Conservation (phyloP, 257 asterid species). For the Henckelia pumila region DNA sequence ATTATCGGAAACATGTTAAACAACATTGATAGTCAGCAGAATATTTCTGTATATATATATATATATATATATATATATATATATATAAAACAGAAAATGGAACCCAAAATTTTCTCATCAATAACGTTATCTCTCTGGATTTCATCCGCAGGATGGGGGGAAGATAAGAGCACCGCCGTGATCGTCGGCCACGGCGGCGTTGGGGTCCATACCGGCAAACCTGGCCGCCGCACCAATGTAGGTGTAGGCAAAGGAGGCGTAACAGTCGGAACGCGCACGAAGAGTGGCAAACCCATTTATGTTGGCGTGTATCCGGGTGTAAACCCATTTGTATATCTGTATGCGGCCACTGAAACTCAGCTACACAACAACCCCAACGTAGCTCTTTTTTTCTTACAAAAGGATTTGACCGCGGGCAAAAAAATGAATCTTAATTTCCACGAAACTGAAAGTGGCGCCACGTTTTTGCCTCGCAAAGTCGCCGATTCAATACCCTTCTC, state of each 20-base stretch:
- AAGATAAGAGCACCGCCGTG: constrained; percentile 25
- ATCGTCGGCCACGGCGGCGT: constrained; percentile 54
- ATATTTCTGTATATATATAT: too few relatives aligned
- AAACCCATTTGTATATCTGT: constrained; percentile 36
- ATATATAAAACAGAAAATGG: too few relatives aligned
- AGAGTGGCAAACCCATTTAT: constrained; percentile 45
- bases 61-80: too few relatives aligned
- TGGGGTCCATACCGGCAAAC: constrained; percentile 37
- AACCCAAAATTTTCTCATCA: not conserved
- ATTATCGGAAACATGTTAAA: too few relatives aligned
- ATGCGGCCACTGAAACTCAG: constrained; percentile 69
- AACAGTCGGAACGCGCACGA: constrained; percentile 35
- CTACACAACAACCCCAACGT: constrained; percentile 54
- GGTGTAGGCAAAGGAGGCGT: constrained; percentile 54
- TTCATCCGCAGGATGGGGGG: not conserved
- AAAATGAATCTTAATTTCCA: constrained; percentile 12
- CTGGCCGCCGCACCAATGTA: constrained; percentile 40
- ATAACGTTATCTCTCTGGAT: too few relatives aligned
- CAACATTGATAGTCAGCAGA: too few relatives aligned
- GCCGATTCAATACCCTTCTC: constrained; percentile 29
- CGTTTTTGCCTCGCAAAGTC: constrained; percentile 27
- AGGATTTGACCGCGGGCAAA: constrained; percentile 38
- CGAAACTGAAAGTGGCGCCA: constrained; percentile 4
- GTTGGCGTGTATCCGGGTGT: constrained; percentile 39
- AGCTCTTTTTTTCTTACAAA: constrained; percentile 68